Percentiles rank a stretch among this genome's conserved stretches.
Evolutionary conservation across 75 land plant species (phyloP).

Genomic region (Chamaecyparis obtusa): DNA sequence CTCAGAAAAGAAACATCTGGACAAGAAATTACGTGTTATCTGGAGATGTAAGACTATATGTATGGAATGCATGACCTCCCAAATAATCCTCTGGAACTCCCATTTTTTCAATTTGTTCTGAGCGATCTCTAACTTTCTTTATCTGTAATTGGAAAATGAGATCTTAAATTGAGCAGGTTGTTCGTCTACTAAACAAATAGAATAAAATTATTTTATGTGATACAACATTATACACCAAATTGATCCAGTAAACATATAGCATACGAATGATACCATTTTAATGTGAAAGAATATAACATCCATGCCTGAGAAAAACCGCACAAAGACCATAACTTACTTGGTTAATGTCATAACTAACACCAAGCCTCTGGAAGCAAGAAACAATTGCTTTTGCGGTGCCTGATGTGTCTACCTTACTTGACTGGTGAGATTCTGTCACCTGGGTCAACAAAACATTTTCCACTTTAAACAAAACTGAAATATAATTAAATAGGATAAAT

Average conservation of each 20-base stretch:
- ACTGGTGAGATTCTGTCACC: slow-evolving; percentile 97
- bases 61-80: slow-evolving; percentile 93
- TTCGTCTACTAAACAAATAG: slow-evolving; percentile 4
- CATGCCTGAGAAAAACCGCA: neutral
- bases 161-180: neutral
- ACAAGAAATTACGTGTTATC: slow-evolving; percentile 64
- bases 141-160: slow-evolving; percentile 42
- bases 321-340: slow-evolving; percentile 39
- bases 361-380: slow-evolving; percentile 78
- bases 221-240: neutral
- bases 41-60: slow-evolving; percentile 77
- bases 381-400: slow-evolving; percentile 95
- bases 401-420: slow-evolving; percentile 82
- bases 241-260: slow-evolving; percentile 9
- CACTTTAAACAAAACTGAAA: neutral
- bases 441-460: slow-evolving; percentile 12
- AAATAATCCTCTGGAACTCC: slow-evolving; percentile 91
- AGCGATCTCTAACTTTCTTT: slow-evolving; percentile 70
- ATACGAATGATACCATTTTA: neutral
- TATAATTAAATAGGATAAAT: neutral
- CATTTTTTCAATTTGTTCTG: slow-evolving; percentile 68
- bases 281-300: neutral
- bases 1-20: neutral
- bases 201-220: neutral
- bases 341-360: slow-evolving; percentile 59